These are phyloP conservation scores for Aspergillus wentii DNA, from an alignment of 495 filamentous ascomycete genomes.

Conservation along the genomic window DNA sequence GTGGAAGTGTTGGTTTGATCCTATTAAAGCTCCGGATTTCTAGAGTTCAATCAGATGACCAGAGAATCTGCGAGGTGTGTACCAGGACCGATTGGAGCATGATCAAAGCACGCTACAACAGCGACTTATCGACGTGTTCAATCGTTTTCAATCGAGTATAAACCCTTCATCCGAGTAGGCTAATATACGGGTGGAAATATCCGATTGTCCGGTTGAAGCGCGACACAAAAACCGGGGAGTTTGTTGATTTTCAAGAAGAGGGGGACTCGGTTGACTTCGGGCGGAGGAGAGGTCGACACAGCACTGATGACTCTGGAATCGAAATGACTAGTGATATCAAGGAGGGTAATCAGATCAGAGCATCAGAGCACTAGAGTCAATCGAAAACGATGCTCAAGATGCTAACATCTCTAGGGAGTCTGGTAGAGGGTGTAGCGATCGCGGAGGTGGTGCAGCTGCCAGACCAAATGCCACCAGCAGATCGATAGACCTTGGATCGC, in stretches of 20 bases:
- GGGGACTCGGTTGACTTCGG: slow-evolving; percentile 5
- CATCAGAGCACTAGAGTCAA: too few relatives aligned
- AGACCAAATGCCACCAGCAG: slow-evolving; percentile 4
- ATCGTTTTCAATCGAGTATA: too few relatives aligned
- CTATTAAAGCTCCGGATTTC: too few relatives aligned
- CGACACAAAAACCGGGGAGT: slow-evolving; percentile 8
- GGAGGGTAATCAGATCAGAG: slow-evolving; percentile 2
- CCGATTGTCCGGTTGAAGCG: slow-evolving; percentile 7
- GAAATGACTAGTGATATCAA: too few relatives aligned
- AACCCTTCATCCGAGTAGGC: too few relatives aligned
- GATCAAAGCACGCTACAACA: slow-evolving; percentile 11
- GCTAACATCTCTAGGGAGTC: too few relatives aligned
- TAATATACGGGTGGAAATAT: not conserved
- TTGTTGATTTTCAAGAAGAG: slow-evolving; percentile 13
- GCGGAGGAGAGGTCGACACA: too few relatives aligned
- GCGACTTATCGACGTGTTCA: slow-evolving; percentile 1
- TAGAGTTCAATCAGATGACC: slow-evolving; percentile 15
- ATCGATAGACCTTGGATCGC: too few relatives aligned
- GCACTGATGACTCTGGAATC: too few relatives aligned
- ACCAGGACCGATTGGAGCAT: slow-evolving; percentile 15
- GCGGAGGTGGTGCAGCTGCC: slow-evolving; percentile 13
- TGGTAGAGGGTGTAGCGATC: too few relatives aligned
- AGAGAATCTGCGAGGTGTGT: slow-evolving; percentile 8
- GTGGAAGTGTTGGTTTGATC: too few relatives aligned
- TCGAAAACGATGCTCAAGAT: too few relatives aligned